These are phyloP conservation scores for Hordeum pubiflorum DNA, from an alignment of 202 grass and related monocot species.

Conservation along the genomic window DNA sequence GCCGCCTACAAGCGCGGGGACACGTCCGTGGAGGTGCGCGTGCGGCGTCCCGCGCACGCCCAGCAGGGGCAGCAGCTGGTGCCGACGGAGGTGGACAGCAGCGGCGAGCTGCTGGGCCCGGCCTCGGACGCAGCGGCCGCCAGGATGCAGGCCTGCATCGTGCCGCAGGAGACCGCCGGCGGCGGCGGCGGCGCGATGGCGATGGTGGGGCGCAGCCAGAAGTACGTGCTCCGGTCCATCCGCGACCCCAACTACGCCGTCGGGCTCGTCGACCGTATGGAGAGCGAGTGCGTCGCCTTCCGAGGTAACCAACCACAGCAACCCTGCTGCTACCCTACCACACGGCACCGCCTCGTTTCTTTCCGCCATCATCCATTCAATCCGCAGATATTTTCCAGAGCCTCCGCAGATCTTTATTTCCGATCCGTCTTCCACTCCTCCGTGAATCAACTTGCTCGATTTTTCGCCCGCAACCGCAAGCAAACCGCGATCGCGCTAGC, in stretches of 20 bases:
- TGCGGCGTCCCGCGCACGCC: conserved; percentile 32
- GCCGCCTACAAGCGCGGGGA: conserved; percentile 60
- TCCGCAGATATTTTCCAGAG: neutral
- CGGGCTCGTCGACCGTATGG: conserved; percentile 70
- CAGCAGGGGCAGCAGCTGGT: neutral
- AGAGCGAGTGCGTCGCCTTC: conserved; percentile 88
- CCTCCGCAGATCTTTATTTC: neutral
- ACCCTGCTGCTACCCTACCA: too few relatives aligned
- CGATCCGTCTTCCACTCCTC: neutral
- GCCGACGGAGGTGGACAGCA: neutral
- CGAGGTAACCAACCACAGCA: conserved; percentile 40
- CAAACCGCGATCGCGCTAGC: neutral
- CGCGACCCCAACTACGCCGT: conserved; percentile 95
- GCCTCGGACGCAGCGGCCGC: neutral
- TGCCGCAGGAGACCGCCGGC: conserved; percentile 39
- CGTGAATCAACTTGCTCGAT: neutral
- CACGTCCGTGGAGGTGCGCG: conserved; percentile 74
- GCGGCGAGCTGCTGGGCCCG: conserved; percentile 11
- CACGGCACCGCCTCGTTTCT: neutral
- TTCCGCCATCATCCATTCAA: neutral
- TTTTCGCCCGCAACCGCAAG: neutral
- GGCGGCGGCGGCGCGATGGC: conserved; percentile 23
- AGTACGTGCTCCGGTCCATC: conserved; percentile 89
- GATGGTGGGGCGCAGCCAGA: conserved; percentile 31
- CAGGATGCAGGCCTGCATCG: conserved; percentile 84